phyloP scores from a whole-genome alignment of 1,284 basidiomycete genomes.

The Sanguinoderma infundibulare region DNA sequence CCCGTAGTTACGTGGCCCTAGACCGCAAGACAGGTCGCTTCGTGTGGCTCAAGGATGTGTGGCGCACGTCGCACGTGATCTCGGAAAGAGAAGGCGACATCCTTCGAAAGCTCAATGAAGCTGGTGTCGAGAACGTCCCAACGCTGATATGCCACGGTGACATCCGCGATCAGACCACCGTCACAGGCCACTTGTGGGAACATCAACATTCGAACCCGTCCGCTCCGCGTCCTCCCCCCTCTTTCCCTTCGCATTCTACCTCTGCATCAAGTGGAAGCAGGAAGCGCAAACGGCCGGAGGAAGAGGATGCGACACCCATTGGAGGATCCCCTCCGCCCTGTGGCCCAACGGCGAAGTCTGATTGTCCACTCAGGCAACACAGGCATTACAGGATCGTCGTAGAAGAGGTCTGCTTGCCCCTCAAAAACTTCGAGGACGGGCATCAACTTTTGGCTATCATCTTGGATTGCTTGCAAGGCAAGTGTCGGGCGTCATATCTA shows the following conservation, averaged over 20 bases:
- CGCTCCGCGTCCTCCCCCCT: not conserved
- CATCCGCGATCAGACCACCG: conserved; percentile 2
- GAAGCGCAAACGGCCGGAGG: not conserved
- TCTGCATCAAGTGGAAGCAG: not conserved
- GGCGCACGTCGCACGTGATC: not conserved
- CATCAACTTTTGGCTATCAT: not conserved
- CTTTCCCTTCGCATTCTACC: not conserved
- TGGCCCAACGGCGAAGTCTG: not conserved
- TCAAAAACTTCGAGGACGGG: not conserved
- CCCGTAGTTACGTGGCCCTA: conserved; percentile 2
- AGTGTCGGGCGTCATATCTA: not conserved
- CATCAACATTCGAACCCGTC: not conserved
- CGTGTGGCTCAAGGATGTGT: conserved; percentile 8
- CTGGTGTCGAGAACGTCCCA: not conserved
- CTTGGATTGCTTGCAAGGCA: conserved; percentile 2
- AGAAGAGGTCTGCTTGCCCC: conserved; percentile 6
- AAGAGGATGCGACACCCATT: not conserved
- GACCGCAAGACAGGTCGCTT: not conserved
- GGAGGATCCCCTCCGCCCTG: not conserved
- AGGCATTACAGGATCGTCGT: conserved; percentile 15
- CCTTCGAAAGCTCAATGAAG: not conserved
- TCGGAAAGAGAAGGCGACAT: not conserved
- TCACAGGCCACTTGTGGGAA: not conserved
- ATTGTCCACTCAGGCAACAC: conserved; percentile 1
- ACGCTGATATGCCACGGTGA: not conserved